Conservation (phyloP, 495 filamentous ascomycete species). For the Penicillium taxi region DNA sequence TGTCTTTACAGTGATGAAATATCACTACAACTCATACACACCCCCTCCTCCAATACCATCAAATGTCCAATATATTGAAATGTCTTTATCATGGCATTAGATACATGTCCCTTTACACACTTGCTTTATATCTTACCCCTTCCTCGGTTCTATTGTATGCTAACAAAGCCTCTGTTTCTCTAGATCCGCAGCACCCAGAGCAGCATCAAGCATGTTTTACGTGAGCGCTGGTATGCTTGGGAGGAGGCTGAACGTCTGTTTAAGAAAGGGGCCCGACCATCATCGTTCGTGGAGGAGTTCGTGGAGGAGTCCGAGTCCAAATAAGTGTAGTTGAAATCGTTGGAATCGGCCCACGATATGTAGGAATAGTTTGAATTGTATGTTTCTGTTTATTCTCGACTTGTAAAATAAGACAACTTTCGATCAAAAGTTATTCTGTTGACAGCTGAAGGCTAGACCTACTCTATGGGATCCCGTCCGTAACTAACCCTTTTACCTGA, state of each 20-base stretch:
- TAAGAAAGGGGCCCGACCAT: slow-evolving; percentile 44
- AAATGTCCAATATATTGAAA: background rate
- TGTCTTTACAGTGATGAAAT: too few relatives aligned
- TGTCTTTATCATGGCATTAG: background rate
- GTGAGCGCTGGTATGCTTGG: slow-evolving; percentile 86
- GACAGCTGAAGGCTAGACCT: too few relatives aligned
- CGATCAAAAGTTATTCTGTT: too few relatives aligned
- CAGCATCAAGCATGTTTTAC: slow-evolving; percentile 73
- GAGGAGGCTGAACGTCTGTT: slow-evolving; percentile 71
- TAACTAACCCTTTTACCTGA: background rate
- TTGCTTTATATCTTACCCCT: background rate
- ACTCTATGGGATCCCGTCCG: background rate
- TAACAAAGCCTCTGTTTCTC: slow-evolving; percentile 11
- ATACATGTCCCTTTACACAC: background rate
- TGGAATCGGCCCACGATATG: too few relatives aligned
- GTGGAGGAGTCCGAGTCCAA: background rate
- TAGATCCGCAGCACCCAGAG: slow-evolving; percentile 67
- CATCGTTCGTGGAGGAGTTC: slow-evolving; percentile 9
- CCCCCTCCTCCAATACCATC: too few relatives aligned
- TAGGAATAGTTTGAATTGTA: background rate
- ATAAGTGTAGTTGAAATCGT: too few relatives aligned
- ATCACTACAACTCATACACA: too few relatives aligned
- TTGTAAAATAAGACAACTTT: too few relatives aligned
- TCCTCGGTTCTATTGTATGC: too few relatives aligned
- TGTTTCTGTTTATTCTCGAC: too few relatives aligned